Percentiles rank a stretch among this genome's conserved stretches.
Conservation (phyloP, 148 eudicot genomes). For the Euryodendron excelsum region DNA sequence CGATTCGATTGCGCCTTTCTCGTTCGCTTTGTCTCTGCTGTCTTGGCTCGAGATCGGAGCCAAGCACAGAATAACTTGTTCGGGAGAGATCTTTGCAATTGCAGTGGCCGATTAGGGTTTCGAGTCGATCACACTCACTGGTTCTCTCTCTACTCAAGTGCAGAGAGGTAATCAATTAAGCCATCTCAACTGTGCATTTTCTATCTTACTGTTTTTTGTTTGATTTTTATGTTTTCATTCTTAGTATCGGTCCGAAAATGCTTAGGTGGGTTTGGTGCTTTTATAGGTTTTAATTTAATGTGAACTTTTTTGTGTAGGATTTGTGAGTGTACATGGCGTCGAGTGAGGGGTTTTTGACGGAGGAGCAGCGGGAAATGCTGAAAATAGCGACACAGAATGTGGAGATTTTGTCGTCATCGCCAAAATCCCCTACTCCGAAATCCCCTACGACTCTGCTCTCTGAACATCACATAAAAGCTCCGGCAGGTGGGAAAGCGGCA, state of each 20-base stretch:
- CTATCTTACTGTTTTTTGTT: neutral
- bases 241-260: neutral
- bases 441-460: slow-evolving; percentile 35
- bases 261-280: neutral
- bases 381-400: slow-evolving; percentile 65
- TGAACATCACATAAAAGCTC: slow-evolving; percentile 52
- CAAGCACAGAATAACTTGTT: slow-evolving; percentile 47
- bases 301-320: slow-evolving; percentile 20
- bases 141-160: slow-evolving; percentile 16
- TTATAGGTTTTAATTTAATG: neutral
- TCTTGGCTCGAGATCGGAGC: slow-evolving; percentile 98
- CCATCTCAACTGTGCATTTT: neutral
- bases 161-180: slow-evolving; percentile 18
- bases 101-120: slow-evolving; percentile 5
- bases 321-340: slow-evolving; percentile 66
- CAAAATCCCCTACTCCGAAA: slow-evolving; percentile 52
- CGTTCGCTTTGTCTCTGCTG: slow-evolving; percentile 27
- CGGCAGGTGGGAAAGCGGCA: slow-evolving; percentile 51
- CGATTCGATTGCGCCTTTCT: slow-evolving; percentile 29
- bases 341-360: slow-evolving; percentile 83
- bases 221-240: neutral
- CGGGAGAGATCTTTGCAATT: neutral
- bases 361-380: slow-evolving; percentile 84
- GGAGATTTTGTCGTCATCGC: slow-evolving; percentile 54
- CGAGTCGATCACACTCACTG: slow-evolving; percentile 13